These are phyloP conservation scores for Geotrichum ghanense DNA, from an alignment of 805 yeast genomes.

Conservation along the genomic window DNA sequence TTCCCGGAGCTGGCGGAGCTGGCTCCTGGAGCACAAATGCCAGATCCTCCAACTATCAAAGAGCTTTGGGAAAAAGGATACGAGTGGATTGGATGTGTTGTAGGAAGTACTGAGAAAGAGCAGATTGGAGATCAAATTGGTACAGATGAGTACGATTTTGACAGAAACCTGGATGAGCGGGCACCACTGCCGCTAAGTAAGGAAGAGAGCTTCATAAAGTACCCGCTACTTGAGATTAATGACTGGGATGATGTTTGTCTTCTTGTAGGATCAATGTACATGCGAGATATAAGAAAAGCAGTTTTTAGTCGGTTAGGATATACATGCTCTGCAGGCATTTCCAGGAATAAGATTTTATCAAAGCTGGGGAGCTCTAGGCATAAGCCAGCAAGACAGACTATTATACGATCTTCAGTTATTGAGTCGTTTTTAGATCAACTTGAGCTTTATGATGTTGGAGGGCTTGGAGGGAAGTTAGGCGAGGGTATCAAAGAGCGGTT, in stretches of 20 bases:
- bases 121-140: slow-evolving; percentile 4
- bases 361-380: slow-evolving; percentile 77
- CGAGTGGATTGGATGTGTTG: slow-evolving; percentile 18
- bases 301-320: slow-evolving; percentile 53
- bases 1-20: slow-evolving; percentile 36
- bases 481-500: slow-evolving; percentile 20
- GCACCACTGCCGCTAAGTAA: no score
- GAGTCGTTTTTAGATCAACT: slow-evolving; percentile 45
- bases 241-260: slow-evolving; percentile 81
- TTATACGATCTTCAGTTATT: slow-evolving; percentile 42
- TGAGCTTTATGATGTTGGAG: slow-evolving; percentile 68
- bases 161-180: background rate
- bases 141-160: slow-evolving; percentile 14
- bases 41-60: slow-evolving; percentile 31
- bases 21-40: slow-evolving; percentile 26
- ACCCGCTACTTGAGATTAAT: slow-evolving; percentile 11
- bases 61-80: slow-evolving; percentile 6
- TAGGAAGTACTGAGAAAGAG: slow-evolving; percentile 14
- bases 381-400: slow-evolving; percentile 82
- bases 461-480: slow-evolving; percentile 87
- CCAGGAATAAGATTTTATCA: slow-evolving; percentile 64
- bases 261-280: slow-evolving; percentile 52
- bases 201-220: slow-evolving; percentile 8
- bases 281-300: slow-evolving; percentile 40
- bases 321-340: slow-evolving; percentile 85